Conservation (phyloP, 176 grass and related monocot genomes). For the Pharus latifolius region DNA sequence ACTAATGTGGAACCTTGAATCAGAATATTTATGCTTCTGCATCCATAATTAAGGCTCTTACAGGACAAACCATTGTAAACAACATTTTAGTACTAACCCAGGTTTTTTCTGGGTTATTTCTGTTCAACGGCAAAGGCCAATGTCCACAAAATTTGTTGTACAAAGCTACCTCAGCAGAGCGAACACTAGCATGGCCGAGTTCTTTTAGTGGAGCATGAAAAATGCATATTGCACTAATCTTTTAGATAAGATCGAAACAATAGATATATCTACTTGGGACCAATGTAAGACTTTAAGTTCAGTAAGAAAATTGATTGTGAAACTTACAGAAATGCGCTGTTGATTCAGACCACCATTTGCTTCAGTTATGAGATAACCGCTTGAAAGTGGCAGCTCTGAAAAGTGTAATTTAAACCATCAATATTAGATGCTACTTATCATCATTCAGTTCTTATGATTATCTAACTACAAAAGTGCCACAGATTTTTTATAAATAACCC, state of each 20-base stretch:
- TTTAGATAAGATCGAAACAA: neutral
- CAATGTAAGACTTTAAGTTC: slow-evolving; percentile 2
- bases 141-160: too few species aligned
- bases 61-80: neutral
- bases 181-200: too few species aligned
- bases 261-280: neutral
- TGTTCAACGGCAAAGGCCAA: too few species aligned
- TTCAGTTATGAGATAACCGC: slow-evolving; percentile 87
- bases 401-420: slow-evolving; percentile 14
- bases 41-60: neutral
- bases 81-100: neutral
- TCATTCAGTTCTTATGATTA: neutral
- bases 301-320: neutral
- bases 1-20: neutral
- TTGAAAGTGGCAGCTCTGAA: slow-evolving; percentile 69
- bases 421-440: neutral
- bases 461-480: too few species aligned
- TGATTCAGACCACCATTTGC: slow-evolving; percentile 97
- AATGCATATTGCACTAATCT: neutral
- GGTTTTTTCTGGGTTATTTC: too few species aligned
- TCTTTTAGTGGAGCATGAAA: neutral
- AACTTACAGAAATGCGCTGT: slow-evolving; percentile 91
- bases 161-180: too few species aligned
- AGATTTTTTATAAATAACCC: too few species aligned
- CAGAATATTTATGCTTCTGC: too few species aligned